These are phyloP conservation scores for Periconia digitata DNA, from an alignment of 2,329 filamentous ascomycete species.

Conservation along the genomic window DNA sequence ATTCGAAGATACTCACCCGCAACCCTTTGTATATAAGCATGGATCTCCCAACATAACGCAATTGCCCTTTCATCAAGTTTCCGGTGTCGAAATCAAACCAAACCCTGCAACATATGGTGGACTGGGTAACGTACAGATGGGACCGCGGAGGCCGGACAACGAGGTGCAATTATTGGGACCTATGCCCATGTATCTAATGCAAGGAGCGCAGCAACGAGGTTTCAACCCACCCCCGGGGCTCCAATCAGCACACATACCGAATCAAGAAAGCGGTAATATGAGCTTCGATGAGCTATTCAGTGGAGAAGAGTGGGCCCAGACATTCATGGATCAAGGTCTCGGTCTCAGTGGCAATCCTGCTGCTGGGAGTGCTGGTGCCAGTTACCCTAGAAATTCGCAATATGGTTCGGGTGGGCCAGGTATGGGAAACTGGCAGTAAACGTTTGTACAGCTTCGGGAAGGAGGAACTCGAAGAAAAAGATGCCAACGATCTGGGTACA, in stretches of 20 bases:
- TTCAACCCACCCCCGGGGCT: conserved; percentile 28
- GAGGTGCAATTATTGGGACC: conserved; percentile 74
- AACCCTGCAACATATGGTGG: conserved; percentile 25
- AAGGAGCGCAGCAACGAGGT: conserved; percentile 41
- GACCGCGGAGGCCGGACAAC: conserved; percentile 53
- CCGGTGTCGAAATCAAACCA: conserved; percentile 31
- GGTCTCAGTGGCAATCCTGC: conserved; percentile 21
- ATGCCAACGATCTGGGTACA: not conserved
- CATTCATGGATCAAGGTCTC: conserved; percentile 40
- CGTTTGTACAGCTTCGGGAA: not conserved
- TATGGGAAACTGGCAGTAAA: conserved; percentile 20
- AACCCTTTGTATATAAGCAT: conserved; percentile 28
- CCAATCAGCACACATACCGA: conserved; percentile 22
- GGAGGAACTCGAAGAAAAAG: not conserved
- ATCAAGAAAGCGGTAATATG: conserved; percentile 23
- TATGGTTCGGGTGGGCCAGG: conserved; percentile 23
- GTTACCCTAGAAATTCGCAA: conserved; percentile 19
- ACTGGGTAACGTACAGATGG: conserved; percentile 15
- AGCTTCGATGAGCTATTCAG: conserved; percentile 42
- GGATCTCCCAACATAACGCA: conserved; percentile 19
- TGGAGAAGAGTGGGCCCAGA: conserved; percentile 44
- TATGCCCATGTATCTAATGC: conserved; percentile 70
- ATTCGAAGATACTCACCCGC: conserved; percentile 48
- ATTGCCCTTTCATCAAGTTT: conserved; percentile 19
- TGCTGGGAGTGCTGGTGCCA: conserved; percentile 9